These are phyloP conservation scores for Halocafeteria seosinensis DNA, from an alignment of 108 stramenopile species.

Conservation along the genomic window DNA sequence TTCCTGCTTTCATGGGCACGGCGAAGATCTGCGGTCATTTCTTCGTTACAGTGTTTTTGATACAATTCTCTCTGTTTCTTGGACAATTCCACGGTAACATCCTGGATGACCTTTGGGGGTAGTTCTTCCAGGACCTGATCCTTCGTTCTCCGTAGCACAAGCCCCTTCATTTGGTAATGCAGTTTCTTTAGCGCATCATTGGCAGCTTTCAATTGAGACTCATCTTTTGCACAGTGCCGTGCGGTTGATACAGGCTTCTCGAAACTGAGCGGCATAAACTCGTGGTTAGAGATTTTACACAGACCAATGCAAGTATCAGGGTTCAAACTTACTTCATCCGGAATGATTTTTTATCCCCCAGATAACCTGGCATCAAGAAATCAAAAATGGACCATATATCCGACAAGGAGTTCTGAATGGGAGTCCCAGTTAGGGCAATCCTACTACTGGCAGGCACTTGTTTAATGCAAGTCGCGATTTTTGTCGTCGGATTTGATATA, in stretches of 20 bases:
- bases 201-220: not conserved
- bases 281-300: too few relatives aligned
- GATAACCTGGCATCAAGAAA: too few relatives aligned
- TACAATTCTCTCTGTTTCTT: not conserved
- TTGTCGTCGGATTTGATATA: constrained; percentile 79
- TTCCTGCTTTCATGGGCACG: too few relatives aligned
- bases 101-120: constrained; percentile 1
- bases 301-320: too few relatives aligned
- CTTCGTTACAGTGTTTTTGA: too few relatives aligned
- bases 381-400: constrained; percentile 76
- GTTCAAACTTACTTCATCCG: too few relatives aligned
- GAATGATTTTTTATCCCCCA: too few relatives aligned
- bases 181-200: not conserved
- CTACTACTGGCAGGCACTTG: constrained; percentile 25
- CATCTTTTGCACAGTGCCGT: not conserved
- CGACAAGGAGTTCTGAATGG: constrained; percentile 64
- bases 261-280: too few relatives aligned
- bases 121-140: not conserved
- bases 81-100: not conserved
- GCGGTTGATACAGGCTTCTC: too few relatives aligned
- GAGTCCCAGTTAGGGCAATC: constrained; percentile 67
- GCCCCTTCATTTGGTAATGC: not conserved
- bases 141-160: constrained; percentile 3
- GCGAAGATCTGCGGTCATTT: too few relatives aligned
- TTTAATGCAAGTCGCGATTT: constrained; percentile 54